These are phyloP conservation scores for Kwoniella bestiolae DNA, from an alignment of 768 basidiomycete species.

Conservation along the genomic window DNA sequence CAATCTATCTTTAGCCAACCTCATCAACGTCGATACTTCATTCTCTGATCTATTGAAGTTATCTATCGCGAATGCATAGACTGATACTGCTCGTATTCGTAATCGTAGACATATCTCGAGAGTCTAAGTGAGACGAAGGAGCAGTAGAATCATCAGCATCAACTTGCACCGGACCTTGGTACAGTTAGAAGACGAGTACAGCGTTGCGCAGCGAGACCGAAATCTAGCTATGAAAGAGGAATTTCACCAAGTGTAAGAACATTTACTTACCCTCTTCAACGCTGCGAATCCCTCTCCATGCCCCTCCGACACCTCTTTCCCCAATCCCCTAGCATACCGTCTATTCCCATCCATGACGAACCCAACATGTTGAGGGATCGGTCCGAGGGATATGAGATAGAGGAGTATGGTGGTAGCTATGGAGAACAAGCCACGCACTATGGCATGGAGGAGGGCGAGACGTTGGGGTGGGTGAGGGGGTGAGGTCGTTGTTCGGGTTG, in stretches of 20 bases:
- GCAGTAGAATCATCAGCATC: too few relatives aligned
- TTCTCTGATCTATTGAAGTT: conserved; percentile 87
- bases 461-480: too few relatives aligned
- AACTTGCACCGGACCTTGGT: too few relatives aligned
- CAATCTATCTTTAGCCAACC: conserved; percentile 75
- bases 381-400: conserved; percentile 74
- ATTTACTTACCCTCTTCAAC: conserved; percentile 69
- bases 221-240: too few relatives aligned
- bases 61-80: conserved; percentile 98
- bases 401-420: conserved; percentile 61
- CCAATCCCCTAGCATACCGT: conserved; percentile 69
- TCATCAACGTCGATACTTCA: conserved; percentile 87
- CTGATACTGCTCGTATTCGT: conserved; percentile 80
- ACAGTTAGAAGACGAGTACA: too few relatives aligned
- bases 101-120: conserved; percentile 82
- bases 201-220: too few relatives aligned
- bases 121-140: conserved; percentile 63
- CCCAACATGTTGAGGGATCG: conserved; percentile 85
- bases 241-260: background rate
- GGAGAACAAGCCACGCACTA: conserved; percentile 37
- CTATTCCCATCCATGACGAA: conserved; percentile 99
- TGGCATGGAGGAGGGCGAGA: background rate
- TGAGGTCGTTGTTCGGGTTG: too few relatives aligned
- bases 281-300: conserved; percentile 84
- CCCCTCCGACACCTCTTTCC: conserved; percentile 72